Evolutionary conservation across 1,284 basidiomycete species (phyloP).

Genomic region (Earliella scabrosa): DNA sequence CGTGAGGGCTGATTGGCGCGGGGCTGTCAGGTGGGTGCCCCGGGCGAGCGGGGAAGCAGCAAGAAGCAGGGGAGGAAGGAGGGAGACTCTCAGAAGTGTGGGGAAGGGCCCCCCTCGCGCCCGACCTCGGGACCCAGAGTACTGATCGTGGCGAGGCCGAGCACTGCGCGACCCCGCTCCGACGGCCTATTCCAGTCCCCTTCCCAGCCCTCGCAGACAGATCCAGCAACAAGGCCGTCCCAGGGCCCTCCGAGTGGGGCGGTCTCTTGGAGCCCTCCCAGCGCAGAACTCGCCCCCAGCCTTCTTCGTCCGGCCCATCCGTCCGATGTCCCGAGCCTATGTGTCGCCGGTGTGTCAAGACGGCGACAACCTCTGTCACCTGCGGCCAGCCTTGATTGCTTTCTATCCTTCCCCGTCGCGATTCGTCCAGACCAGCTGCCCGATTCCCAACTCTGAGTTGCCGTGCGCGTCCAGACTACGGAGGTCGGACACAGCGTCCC

Average conservation of each 20-base stretch:
- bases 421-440: not conserved
- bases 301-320: conserved; percentile 8
- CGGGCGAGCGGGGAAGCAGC: conserved; percentile 1
- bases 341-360: conserved; percentile 24
- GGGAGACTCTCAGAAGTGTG: conserved; percentile 5
- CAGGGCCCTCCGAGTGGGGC: not conserved
- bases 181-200: not conserved
- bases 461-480: not conserved
- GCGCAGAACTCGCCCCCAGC: not conserved
- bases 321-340: conserved; percentile 17
- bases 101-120: conserved; percentile 6
- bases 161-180: not conserved
- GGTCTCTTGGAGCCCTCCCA: not conserved
- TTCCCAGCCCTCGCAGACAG: conserved; percentile 2
- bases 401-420: not conserved
- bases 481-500: not conserved
- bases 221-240: not conserved
- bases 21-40: conserved; percentile 16
- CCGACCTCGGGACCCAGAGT: not conserved
- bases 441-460: not conserved
- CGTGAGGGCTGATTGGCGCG: conserved; percentile 15
- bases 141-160: conserved; percentile 7
- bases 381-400: not conserved
- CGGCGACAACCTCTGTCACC: conserved; percentile 12
- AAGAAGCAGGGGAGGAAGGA: conserved; percentile 5